phyloP scores from a whole-genome alignment of 768 basidiomycete species.

The Termitomyces sp. region DNA sequence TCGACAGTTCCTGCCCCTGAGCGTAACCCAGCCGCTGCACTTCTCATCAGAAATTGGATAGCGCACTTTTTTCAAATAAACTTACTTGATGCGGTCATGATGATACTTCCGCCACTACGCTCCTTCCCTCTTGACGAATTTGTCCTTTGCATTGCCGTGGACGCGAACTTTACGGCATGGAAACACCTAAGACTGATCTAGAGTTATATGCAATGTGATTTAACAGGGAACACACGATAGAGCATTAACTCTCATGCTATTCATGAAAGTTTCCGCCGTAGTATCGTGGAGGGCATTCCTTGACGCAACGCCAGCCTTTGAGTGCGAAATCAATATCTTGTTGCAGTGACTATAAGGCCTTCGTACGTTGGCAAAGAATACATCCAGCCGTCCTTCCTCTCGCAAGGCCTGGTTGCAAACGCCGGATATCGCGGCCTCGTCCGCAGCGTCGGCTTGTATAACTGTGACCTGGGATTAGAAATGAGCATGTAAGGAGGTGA shows the following conservation, averaged over 20 bases:
- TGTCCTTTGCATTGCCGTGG: slow-evolving; percentile 71
- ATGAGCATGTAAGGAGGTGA: background rate
- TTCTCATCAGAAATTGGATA: background rate
- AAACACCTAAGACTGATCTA: slow-evolving; percentile 57
- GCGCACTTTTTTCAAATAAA: slow-evolving; percentile 1
- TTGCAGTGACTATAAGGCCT: background rate
- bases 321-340: background rate
- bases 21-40: slow-evolving; percentile 72
- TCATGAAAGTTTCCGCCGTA: slow-evolving; percentile 65
- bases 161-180: slow-evolving; percentile 84
- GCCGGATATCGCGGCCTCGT: slow-evolving; percentile 62
- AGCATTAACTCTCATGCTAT: slow-evolving; percentile 73
- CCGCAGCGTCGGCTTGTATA: slow-evolving; percentile 79
- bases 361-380: slow-evolving; percentile 92
- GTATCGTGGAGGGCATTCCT: slow-evolving; percentile 44
- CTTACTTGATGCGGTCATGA: slow-evolving; percentile 81
- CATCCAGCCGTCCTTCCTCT: slow-evolving; percentile 85
- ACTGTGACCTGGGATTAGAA: slow-evolving; percentile 64
- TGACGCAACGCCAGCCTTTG: slow-evolving; percentile 66
- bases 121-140: slow-evolving; percentile 69
- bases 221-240: slow-evolving; percentile 38
- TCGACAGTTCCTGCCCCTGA: slow-evolving; percentile 81
- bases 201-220: background rate
- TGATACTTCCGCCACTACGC: slow-evolving; percentile 73
- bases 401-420: slow-evolving; percentile 70